Evolutionary conservation across 148 eudicot genomes (phyloP).

Genomic region (Cornus florida): DNA sequence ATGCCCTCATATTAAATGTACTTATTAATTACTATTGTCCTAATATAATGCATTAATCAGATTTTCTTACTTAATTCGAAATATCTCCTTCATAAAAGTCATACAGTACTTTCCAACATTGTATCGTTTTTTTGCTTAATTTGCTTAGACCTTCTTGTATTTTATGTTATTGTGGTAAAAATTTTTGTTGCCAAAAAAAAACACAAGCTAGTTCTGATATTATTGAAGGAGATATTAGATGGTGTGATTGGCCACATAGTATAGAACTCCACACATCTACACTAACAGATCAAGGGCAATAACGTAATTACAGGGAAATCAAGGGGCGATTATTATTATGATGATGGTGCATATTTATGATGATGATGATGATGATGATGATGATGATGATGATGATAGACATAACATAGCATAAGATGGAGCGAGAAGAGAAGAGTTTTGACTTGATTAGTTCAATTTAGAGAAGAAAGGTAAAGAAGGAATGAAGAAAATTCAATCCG

Average conservation of each 20-base stretch:
- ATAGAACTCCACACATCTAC: background rate
- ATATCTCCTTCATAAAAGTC: too few relatives aligned
- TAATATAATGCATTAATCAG: too few relatives aligned
- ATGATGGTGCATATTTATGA: background rate
- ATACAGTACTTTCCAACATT: too few relatives aligned
- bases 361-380: background rate
- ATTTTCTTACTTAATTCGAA: too few relatives aligned
- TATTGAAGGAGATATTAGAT: background rate
- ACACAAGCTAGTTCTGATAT: too few relatives aligned
- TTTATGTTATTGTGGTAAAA: too few relatives aligned
- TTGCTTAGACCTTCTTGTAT: too few relatives aligned
- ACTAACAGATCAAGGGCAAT: background rate
- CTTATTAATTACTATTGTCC: too few relatives aligned
- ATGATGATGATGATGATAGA: background rate
- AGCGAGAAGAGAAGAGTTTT: constrained; percentile 10
- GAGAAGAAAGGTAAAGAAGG: constrained; percentile 16
- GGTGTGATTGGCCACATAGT: background rate
- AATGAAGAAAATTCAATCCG: constrained; percentile 46
- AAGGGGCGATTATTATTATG: background rate
- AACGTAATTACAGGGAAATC: background rate
- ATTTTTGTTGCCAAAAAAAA: too few relatives aligned
- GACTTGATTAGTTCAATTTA: constrained; percentile 12
- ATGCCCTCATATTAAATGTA: too few relatives aligned
- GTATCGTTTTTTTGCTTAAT: too few relatives aligned
- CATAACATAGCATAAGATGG: background rate